Evolutionary conservation across 2,329 filamentous ascomycete species (phyloP).

Genomic region (Septoria linicola): DNA sequence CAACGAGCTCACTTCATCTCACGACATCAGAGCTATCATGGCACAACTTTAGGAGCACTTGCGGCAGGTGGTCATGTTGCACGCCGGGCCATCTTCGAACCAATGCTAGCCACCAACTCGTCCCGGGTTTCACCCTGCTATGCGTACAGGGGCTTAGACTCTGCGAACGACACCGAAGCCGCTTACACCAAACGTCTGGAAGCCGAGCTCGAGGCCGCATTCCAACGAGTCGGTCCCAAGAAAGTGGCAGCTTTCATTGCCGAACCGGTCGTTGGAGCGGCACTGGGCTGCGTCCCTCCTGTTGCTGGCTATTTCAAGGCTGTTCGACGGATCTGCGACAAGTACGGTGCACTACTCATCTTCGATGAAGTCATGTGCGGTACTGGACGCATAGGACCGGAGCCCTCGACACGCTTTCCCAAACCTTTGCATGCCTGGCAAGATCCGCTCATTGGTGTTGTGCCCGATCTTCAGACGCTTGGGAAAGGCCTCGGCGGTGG

Average conservation of each 20-base stretch:
- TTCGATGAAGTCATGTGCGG: conserved; percentile 78
- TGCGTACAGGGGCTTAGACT: conserved; percentile 55
- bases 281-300: conserved; percentile 67
- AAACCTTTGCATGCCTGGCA: conserved; percentile 60
- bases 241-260: conserved; percentile 71
- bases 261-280: conserved; percentile 69
- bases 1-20: conserved; percentile 62
- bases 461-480: conserved; percentile 65
- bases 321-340: conserved; percentile 66
- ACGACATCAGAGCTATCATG: conserved; percentile 67
- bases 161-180: conserved; percentile 44
- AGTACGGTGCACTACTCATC: conserved; percentile 71
- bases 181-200: conserved; percentile 62
- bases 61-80: conserved; percentile 62
- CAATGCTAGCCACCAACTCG: conserved; percentile 54
- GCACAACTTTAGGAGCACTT: conserved; percentile 67
- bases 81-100: conserved; percentile 62
- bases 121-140: conserved; percentile 67
- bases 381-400: conserved; percentile 57
- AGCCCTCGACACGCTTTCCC: conserved; percentile 31
- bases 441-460: conserved; percentile 50
- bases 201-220: conserved; percentile 66
- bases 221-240: conserved; percentile 61
- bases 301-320: conserved; percentile 68
- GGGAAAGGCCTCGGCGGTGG: conserved; percentile 67